phyloP scores from a whole-genome alignment of 257 asterid genomes.

The Solanum okadae region DNA sequence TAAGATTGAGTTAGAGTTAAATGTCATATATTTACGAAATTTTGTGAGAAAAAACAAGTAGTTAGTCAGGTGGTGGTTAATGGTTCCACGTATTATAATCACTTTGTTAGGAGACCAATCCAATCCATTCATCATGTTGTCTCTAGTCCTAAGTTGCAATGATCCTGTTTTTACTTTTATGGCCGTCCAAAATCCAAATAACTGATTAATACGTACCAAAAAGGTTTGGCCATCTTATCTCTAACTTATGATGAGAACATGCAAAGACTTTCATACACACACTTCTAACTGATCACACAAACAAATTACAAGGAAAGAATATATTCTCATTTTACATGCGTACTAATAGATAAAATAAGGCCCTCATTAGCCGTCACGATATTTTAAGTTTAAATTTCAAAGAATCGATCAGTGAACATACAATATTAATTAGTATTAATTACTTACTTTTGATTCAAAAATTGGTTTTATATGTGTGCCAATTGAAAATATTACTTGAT shows the following conservation, averaged over 20 bases:
- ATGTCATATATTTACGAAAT: no score
- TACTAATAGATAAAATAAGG: neutral
- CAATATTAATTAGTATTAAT: no score
- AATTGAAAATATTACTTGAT: neutral
- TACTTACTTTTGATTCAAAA: no score
- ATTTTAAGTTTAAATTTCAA: neutral
- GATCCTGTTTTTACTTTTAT: neutral
- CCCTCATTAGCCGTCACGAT: accelerated
- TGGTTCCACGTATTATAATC: neutral
- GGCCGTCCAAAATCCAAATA: neutral
- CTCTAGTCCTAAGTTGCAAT: neutral
- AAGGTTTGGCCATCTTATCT: neutral
- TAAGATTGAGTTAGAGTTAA: neutral
- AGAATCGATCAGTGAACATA: no score
- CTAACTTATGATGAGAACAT: neutral
- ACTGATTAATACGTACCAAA: neutral
- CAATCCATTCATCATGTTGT: neutral
- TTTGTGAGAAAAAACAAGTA: neutral
- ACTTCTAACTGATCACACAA: neutral
- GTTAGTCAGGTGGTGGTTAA: neutral
- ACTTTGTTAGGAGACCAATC: neutral
- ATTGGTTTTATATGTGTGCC: no score
- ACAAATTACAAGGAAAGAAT: neutral
- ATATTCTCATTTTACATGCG: neutral
- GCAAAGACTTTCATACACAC: neutral